Base-by-base conservation (phyloP, 129 eudicot species). In the Flaveria trinervia region DNA sequence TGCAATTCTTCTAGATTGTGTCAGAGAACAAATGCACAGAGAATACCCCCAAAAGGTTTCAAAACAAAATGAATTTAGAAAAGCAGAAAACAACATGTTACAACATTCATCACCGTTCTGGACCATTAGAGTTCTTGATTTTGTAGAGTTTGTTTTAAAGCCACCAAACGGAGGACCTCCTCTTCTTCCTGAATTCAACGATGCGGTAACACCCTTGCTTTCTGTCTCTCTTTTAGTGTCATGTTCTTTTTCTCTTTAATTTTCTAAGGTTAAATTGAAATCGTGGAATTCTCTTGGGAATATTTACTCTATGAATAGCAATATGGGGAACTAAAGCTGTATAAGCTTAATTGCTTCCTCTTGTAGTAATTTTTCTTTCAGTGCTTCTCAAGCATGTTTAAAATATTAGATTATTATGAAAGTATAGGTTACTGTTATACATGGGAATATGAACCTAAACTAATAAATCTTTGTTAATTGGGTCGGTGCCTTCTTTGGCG, bases 141-240 rank as follows among this genome's bases (percentile, higher is more conserved):
- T 88, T 80, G 88, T 95, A 70, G 96, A 88, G 86, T 73, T 82
- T 68, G 97, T 95, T 82, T 80, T 95, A 77, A 91, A 81, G 85
- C 97, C 97, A 78, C 90, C 96, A 68, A 67, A 17, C 62, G 99
- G 97, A 28, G 97, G 99, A 55, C 99, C 97, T 33, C 99, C 96
- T 45, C 65, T 84, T 18, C 96, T 95, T 64, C 99, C 99, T 20
- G 99, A 88, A 77, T 76, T 80, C 77, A 72, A 83, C 62, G 97
- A 95, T 82, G 96, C 97, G 76, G 99, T 95, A 84, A 56, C 39
- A 4, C 56, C 71, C 78, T 77, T 43, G 15, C 49, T 11, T 11
- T 79, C 66, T 59, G 23, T 39, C 9, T 61, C 69, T 50, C 70
- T 55, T 54, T 73, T 39, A 6, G 46, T 51, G 18, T 50, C 23